A percentile compares a stretch with the other conserved stretches of the same genome.
Evolutionary conservation across 1,139 yeast genomes (phyloP).

Genomic region (Barnettozyma hawaiiensis): DNA sequence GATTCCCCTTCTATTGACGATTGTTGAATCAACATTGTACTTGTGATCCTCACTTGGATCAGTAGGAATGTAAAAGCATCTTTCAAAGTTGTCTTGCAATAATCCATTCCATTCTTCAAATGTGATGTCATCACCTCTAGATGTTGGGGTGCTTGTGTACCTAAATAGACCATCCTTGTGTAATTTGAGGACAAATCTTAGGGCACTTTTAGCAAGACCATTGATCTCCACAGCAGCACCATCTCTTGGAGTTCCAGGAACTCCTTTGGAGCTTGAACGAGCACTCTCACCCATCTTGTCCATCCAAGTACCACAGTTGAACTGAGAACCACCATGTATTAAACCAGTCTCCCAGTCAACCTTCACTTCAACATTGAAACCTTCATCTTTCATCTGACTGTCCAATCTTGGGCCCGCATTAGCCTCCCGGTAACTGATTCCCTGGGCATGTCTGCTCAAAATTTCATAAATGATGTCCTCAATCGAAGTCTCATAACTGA

Average conservation of each 20-base stretch:
- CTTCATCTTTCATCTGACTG: conserved; percentile 88
- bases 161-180: conserved; percentile 49
- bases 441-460: conserved; percentile 77
- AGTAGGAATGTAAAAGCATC: conserved; percentile 67
- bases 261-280: conserved; percentile 76
- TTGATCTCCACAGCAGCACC: conserved; percentile 95
- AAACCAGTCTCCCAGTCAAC: conserved; percentile 92
- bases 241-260: conserved; percentile 96
- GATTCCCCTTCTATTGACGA: conserved; percentile 87
- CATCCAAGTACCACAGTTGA: conserved; percentile 99
- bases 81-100: conserved; percentile 69
- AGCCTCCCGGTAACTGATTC: conserved; percentile 87
- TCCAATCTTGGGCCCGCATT: conserved; percentile 89
- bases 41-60: conserved; percentile 49
- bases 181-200: conserved; percentile 70
- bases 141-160: conserved; percentile 27
- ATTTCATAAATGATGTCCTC: conserved; percentile 80
- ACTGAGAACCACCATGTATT: conserved; percentile 85
- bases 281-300: conserved; percentile 98
- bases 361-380: conserved; percentile 73
- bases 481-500: conserved; percentile 61
- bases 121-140: conserved; percentile 46
- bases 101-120: conserved; percentile 65
- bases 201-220: conserved; percentile 77
- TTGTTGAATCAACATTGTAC: conserved; percentile 53